phyloP scores from a whole-genome alignment of 768 basidiomycete species.

The Peribolospora kevripleyi region DNA sequence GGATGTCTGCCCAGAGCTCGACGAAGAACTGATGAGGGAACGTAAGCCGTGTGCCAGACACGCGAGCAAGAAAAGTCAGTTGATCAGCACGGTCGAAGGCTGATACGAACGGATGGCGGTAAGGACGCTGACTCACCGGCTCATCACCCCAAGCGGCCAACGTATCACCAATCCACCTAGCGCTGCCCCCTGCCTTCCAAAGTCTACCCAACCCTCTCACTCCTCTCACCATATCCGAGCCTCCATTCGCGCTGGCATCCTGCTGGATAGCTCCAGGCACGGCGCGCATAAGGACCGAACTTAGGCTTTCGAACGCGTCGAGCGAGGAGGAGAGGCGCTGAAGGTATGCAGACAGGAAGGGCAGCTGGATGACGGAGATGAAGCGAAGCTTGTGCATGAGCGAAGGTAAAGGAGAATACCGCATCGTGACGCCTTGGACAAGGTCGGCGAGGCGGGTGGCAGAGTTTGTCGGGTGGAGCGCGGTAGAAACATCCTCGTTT shows the following conservation, averaged over 20 bases:
- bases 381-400: conserved; percentile 57
- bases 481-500: conserved; percentile 25
- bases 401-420: conserved; percentile 66
- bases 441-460: neutral
- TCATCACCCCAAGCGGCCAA: conserved; percentile 78
- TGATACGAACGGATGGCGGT: neutral
- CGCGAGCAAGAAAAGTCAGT: neutral
- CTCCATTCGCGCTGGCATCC: conserved; percentile 27
- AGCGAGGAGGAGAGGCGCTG: conserved; percentile 55
- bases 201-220: conserved; percentile 59
- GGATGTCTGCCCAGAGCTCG: conserved; percentile 38
- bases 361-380: conserved; percentile 60
- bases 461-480: neutral
- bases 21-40: conserved; percentile 49
- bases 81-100: neutral
- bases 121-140: conserved; percentile 29
- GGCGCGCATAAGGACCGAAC: conserved; percentile 61
- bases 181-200: conserved; percentile 64
- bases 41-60: neutral
- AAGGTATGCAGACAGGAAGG: conserved; percentile 53
- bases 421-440: conserved; percentile 30
- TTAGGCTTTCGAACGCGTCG: conserved; percentile 81
- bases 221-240: conserved; percentile 42
- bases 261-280: conserved; percentile 68
- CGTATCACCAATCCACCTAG: conserved; percentile 40